These are phyloP conservation scores for Cercospora sp. DNA, from an alignment of 2,329 filamentous ascomycete genomes.

Conservation along the genomic window DNA sequence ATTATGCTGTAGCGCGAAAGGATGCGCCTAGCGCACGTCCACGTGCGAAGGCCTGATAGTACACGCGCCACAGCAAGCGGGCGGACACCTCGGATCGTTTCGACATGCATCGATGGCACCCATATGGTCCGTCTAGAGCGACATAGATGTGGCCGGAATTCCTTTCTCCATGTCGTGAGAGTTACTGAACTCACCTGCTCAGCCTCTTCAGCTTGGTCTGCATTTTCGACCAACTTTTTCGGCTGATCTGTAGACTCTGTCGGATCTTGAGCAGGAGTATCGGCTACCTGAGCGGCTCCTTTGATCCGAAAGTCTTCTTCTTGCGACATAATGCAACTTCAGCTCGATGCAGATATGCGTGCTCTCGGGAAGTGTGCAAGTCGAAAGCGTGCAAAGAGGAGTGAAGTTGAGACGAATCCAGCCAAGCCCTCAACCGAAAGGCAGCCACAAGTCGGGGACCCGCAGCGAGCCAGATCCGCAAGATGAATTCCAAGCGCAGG, in stretches of 20 bases:
- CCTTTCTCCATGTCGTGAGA: not conserved
- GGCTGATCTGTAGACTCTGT: slow-evolving; percentile 18
- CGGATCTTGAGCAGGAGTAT: slow-evolving; percentile 10
- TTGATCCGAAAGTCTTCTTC: slow-evolving; percentile 29
- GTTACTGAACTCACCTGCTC: slow-evolving; percentile 27
- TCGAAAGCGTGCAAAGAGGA: slow-evolving; percentile 3
- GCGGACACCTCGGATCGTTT: not conserved
- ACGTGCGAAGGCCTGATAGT: not conserved
- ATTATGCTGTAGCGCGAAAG: not conserved
- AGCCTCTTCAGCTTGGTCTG: slow-evolving; percentile 19
- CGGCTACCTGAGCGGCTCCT: slow-evolving; percentile 24
- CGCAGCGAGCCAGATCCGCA: not conserved
- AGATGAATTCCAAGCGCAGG: not conserved
- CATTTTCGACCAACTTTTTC: slow-evolving; percentile 14
- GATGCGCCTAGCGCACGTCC: not conserved
- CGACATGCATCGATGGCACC: not conserved
- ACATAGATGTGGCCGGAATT: not conserved
- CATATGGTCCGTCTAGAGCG: not conserved
- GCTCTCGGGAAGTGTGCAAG: not conserved
- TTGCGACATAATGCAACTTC: slow-evolving; percentile 23
- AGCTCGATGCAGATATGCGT: not conserved
- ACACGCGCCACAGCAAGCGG: not conserved
- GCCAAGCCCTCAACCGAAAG: slow-evolving; percentile 13
- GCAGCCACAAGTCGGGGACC: slow-evolving; percentile 13
- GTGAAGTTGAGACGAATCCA: slow-evolving; percentile 13